Base-by-base conservation (phyloP, 2,329 filamentous ascomycete genomes). In the Microthyrium microscopicum region DNA sequence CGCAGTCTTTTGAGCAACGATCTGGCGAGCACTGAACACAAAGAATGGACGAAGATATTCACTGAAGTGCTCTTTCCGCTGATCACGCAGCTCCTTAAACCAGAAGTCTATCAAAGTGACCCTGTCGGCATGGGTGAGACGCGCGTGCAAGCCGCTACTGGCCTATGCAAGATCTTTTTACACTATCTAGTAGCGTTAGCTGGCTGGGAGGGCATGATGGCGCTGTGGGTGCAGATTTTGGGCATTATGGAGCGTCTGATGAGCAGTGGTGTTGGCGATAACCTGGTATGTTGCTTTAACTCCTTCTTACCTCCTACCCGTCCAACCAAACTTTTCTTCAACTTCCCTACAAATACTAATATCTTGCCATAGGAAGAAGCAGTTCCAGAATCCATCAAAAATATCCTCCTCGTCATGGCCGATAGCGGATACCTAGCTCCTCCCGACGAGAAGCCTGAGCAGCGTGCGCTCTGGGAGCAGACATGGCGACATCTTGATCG, bases 161-260 rank as follows among this genome's bases (percentile, higher is more conserved):
- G 98, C 31, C 66, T 98, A 11, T 93, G 82, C 62, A 94, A 91
- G 54, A 87, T 94, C 3, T 98, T 94, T 57, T 56, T 98, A 39
- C 85, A 93, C 52, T 95, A 94, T 52, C 65, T 95, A 3, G 81
- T 87, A 2, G 62, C 87, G 24, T 65, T 94, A 19, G 79, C 77
- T 4, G 76, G 83, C 44, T 85, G 82, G 70, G 78, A 85, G 16
- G 83, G 82, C 15, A 83, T 95, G 73, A 60, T 92, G 25, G 81
- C 89, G 49, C 65, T 95, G 8, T 98, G 89, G 89, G 60, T 89
- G 29, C 77, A 77, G 53, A 92, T 95, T 35, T 70, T 95, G 42
- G 83, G 85, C 44, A 81, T 94, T 34, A 84, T 98, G 71, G 89
- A 98, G 53, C 74, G 89, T 17, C 66, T 98, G 42, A 91, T 94